Evolutionary conservation across 176 grass and related monocot species (phyloP), one percentile per base, ranked within the genome.

Genomic region (Chrysopogon serrulatus): DNA sequence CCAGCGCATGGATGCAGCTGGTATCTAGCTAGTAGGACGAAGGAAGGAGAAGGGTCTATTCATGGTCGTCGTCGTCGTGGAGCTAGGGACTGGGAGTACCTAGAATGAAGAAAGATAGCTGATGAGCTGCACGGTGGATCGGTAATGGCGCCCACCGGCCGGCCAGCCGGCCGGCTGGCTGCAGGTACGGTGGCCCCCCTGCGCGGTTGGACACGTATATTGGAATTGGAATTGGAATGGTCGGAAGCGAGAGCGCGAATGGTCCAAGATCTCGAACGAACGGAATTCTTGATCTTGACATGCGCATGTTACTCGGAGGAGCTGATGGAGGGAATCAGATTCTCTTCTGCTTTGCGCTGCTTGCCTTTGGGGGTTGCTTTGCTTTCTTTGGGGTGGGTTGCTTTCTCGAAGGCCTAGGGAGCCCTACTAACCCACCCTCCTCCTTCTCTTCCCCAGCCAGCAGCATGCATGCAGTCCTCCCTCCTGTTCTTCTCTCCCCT

Each of bases 331-430:
- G 89, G 89, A 90, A 90, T 90, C 89, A 84, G 89, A 90, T 90
- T 90, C 89, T 80, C 85, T 42, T 54, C 56, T 34, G 44, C 54
- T 48, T 30, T 71, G 74, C 70, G 66, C 65, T 85, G 82, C 71
- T 42, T 72, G 62, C 30, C 42, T 70, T 71, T 48, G 17, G 26
- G 81, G 42, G 31, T 75, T 83, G 84, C 65, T 41, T 80, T 67
- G 74, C 74, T 8, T 64, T 65, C 16, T 10, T 62, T 40, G 5
- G 39, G 39, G 7, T 40, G 9, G 9, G 24, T 79, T 77, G 89
- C 89, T 90, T 90, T 90, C 85, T 83, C 80, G 89, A 84, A 90
- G 89, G 85, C 80, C 89, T 69, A 90, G 79, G 84, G 65, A 70
- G 79, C 63, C 65, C 63, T 80, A 73, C 70, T 17, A 23, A 19